Evolutionary conservation across 2,329 filamentous ascomycete genomes (phyloP).

Genomic region (Beauveria bassiana): DNA sequence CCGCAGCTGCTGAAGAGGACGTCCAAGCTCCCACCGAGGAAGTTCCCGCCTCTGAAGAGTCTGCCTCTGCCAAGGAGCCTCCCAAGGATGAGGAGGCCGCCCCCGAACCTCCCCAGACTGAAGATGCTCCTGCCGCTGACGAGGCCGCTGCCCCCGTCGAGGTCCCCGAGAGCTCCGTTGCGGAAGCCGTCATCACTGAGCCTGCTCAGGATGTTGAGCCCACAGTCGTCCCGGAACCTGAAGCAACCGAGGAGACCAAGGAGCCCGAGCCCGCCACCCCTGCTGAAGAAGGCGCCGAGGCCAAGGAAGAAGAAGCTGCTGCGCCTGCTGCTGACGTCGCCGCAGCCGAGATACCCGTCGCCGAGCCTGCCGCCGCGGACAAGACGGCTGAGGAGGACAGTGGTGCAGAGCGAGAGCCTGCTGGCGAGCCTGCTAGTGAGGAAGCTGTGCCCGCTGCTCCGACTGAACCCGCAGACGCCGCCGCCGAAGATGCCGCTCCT

Average conservation of each 20-base stretch:
- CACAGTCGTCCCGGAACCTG: not conserved
- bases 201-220: not conserved
- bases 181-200: not conserved
- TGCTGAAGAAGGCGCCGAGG: not conserved
- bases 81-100: constrained; percentile 13
- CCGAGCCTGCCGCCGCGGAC: not conserved
- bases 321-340: not conserved
- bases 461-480: not conserved
- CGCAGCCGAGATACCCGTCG: not conserved
- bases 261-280: not conserved
- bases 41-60: constrained; percentile 8
- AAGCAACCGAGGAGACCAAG: not conserved
- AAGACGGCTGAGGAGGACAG: not conserved
- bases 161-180: not conserved
- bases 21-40: not conserved
- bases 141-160: not conserved
- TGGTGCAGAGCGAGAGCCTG: not conserved
- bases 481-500: not conserved
- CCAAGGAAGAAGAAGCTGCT: not conserved
- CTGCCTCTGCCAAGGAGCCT: not conserved
- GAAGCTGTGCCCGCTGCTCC: not conserved
- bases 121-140: not conserved
- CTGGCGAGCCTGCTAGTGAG: not conserved
- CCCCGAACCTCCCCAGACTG: not conserved
- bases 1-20: not conserved